Evolutionary conservation across 176 grass and related monocot genomes (phyloP).

Genomic region (Eremochloa ophiuroides): DNA sequence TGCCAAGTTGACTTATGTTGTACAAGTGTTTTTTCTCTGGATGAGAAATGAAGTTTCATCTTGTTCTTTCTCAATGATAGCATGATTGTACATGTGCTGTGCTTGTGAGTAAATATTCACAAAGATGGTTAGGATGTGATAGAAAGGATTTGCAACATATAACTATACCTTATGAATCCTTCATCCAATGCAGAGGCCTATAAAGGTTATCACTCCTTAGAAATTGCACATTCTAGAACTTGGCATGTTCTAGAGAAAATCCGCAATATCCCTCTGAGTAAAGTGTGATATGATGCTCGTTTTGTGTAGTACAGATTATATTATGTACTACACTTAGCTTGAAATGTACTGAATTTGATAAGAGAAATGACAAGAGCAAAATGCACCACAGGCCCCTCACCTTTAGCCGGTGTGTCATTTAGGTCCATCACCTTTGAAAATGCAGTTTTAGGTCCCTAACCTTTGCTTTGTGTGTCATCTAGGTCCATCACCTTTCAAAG

Average conservation of each 20-base stretch:
- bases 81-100: neutral
- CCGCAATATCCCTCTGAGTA: neutral
- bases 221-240: conserved; percentile 1
- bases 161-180: neutral
- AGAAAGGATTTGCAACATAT: neutral
- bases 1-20: neutral
- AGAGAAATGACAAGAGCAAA: neutral
- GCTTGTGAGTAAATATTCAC: neutral
- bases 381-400: too few species aligned
- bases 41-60: neutral
- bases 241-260: neutral
- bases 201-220: neutral
- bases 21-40: neutral
- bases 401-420: too few species aligned
- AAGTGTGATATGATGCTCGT: neutral
- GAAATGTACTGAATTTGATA: neutral
- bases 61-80: neutral
- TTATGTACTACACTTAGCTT: neutral
- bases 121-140: neutral
- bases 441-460: too few species aligned
- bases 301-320: neutral
- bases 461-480: too few species aligned
- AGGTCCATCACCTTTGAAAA: too few species aligned
- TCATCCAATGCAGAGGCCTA: neutral
- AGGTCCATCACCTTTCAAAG: too few species aligned